Base-by-base conservation (phyloP, 345 rosid species). In the Lepidium didymum region DNA sequence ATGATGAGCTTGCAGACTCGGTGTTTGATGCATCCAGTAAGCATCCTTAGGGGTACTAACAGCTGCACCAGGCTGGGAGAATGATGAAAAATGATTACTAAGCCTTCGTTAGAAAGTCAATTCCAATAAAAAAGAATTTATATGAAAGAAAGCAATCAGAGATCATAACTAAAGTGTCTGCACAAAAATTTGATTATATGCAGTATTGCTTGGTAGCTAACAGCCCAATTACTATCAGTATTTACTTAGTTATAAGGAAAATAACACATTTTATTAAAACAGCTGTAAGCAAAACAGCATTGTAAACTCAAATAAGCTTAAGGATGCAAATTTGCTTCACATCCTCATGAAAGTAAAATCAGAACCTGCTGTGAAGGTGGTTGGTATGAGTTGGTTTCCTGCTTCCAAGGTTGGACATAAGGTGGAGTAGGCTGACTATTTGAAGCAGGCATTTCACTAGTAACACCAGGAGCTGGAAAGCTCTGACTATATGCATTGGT, bases 311-410 rank as follows among this genome's bases (percentile, higher is more conserved):
- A 67, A 45, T 25, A 68, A 64, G 29, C 16, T 56, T 49, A 56
- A 53, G 25, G 35, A 46, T 7, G 31, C 16, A 51, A 16, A 51
- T 35, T 52, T 50, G 42, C 5, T 67, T 13, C 35, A 66, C 61
- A 67, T 56, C 64, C 53, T 61, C 34, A n/a, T 16, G 37, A 64
- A 50, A 19, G 49, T 54, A 66, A 69, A 62, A 56, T 38, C 4
- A 72, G 72, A 86, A 92, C 97, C 99, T 91, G 97, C 67, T 75
- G 75, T 14, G 88, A 67, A 70, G 91, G 79, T 33, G 77, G 72
- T 52, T 82, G 96, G 41, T 85, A 81, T 61, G 90, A 47, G 57
- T 63, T 62, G 7, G 82, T 64, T 53, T 87, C 96, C 34, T 81
- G 91, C 76, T 81, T 87, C 99, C 92, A 87, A 18, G 88, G 69